Evolutionary conservation across 176 grass and related monocot species (phyloP).

Genomic region (Avena eriantha): DNA sequence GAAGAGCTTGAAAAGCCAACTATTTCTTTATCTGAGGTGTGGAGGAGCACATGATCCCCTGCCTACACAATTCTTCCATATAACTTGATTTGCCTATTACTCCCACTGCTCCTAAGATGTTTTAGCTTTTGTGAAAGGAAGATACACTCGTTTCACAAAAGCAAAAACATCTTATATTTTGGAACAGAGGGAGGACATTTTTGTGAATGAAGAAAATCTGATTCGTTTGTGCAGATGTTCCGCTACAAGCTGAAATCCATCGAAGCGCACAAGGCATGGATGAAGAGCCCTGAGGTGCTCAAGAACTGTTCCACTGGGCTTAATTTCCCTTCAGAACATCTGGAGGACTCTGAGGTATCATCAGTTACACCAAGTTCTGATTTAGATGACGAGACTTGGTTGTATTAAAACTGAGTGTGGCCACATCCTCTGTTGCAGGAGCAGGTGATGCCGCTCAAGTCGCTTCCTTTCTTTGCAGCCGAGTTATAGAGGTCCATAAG

Average conservation of each 20-base stretch:
- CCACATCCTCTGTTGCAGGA: conserved; percentile 44
- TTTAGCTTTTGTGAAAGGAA: too few relatives aligned
- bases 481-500: conserved; percentile 43
- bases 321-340: conserved; percentile 60
- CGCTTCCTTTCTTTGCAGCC: conserved; percentile 74
- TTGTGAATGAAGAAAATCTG: not conserved
- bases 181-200: not conserved
- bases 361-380: not conserved
- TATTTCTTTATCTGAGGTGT: conserved; percentile 87
- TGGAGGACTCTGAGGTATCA: conserved; percentile 68
- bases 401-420: not conserved
- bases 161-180: too few relatives aligned
- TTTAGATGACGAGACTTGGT: not conserved
- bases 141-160: too few relatives aligned
- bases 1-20: conserved; percentile 92
- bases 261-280: conserved; percentile 95
- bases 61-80: conserved; percentile 17
- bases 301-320: conserved; percentile 92
- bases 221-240: conserved; percentile 75
- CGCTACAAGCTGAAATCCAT: conserved; percentile 92
- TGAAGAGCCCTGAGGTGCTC: conserved; percentile 90
- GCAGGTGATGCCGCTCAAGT: conserved; percentile 67
- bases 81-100: not conserved
- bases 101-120: too few relatives aligned
- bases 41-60: not conserved